Evolutionary conservation across 495 filamentous ascomycete genomes (phyloP).

Genomic region (Cladorrhinum samala): DNA sequence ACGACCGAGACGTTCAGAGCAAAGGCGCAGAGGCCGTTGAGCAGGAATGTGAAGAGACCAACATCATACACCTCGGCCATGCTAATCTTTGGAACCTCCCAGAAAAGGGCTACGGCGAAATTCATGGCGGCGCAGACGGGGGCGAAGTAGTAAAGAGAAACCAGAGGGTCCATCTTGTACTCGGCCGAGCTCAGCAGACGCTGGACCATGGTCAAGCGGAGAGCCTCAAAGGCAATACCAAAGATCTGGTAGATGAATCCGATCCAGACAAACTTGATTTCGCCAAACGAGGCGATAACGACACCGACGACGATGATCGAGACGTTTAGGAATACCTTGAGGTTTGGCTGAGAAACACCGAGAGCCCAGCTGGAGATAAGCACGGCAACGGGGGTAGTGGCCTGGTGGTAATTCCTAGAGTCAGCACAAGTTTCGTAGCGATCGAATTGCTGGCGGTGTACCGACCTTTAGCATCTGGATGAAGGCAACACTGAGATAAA

Average conservation of each 20-base stretch:
- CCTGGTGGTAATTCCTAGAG: constrained; percentile 40
- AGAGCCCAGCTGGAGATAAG: constrained; percentile 79
- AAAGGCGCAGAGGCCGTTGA: constrained; percentile 81
- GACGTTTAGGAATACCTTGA: constrained; percentile 78
- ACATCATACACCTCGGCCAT: constrained; percentile 70
- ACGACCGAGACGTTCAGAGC: constrained; percentile 89
- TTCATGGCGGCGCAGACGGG: constrained; percentile 91
- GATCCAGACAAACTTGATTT: constrained; percentile 83
- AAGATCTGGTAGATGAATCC: constrained; percentile 82
- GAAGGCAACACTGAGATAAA: constrained; percentile 88
- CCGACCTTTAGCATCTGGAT: constrained; percentile 96
- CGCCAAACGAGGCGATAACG: constrained; percentile 81
- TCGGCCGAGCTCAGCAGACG: constrained; percentile 79
- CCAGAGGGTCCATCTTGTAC: constrained; percentile 96
- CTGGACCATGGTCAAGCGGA: constrained; percentile 88
- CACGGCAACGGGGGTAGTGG: constrained; percentile 85
- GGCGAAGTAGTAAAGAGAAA: constrained; percentile 95
- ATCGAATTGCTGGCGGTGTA: neutral
- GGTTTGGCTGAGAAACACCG: constrained; percentile 67
- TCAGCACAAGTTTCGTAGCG: constrained; percentile 16
- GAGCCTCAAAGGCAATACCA: constrained; percentile 84
- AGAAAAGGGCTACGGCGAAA: constrained; percentile 66
- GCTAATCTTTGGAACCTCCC: constrained; percentile 65
- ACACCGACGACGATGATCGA: constrained; percentile 86
- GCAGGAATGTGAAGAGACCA: constrained; percentile 65